Conservation (phyloP, 2,329 filamentous ascomycete species). For the Colletotrichum kahawae region DNA sequence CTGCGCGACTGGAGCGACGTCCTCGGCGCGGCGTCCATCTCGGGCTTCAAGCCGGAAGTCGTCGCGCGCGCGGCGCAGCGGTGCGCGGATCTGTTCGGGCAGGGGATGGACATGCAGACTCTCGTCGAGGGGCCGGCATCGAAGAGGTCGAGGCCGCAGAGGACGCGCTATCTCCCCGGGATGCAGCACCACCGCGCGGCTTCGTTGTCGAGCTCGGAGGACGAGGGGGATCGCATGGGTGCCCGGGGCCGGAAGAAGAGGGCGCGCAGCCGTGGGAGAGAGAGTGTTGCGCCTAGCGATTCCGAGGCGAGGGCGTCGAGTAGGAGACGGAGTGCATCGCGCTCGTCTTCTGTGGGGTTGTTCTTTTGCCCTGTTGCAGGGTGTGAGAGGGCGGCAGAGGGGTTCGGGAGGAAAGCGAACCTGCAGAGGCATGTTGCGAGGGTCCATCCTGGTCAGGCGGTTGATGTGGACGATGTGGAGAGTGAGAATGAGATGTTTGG, state of each 20-base stretch:
- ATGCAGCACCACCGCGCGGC: not conserved
- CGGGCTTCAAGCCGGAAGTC: constrained; percentile 69
- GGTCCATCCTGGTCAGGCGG: constrained; percentile 41
- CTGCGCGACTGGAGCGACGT: constrained; percentile 86
- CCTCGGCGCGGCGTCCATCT: constrained; percentile 76
- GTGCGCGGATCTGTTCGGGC: constrained; percentile 76
- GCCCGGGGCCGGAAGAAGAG: not conserved
- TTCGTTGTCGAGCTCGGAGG: not conserved
- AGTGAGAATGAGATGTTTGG: constrained; percentile 62
- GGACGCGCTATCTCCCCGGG: not conserved
- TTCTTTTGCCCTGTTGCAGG: constrained; percentile 41
- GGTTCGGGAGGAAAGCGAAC: constrained; percentile 41
- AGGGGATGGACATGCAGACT: constrained; percentile 70
- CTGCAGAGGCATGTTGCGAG: constrained; percentile 42
- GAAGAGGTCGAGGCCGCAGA: constrained; percentile 8
- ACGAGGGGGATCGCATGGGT: not conserved
- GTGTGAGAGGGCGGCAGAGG: constrained; percentile 40
- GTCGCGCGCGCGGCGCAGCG: constrained; percentile 74
- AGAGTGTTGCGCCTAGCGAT: constrained; percentile 24
- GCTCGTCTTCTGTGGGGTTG: constrained; percentile 37
- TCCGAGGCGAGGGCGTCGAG: constrained; percentile 2
- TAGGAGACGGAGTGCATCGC: constrained; percentile 31
- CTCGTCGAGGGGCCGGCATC: constrained; percentile 43
- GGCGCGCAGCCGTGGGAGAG: constrained; percentile 28
- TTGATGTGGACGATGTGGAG: constrained; percentile 41